Conservation (phyloP, 2,329 filamentous ascomycete genomes). For the Verruconis gallopava region DNA sequence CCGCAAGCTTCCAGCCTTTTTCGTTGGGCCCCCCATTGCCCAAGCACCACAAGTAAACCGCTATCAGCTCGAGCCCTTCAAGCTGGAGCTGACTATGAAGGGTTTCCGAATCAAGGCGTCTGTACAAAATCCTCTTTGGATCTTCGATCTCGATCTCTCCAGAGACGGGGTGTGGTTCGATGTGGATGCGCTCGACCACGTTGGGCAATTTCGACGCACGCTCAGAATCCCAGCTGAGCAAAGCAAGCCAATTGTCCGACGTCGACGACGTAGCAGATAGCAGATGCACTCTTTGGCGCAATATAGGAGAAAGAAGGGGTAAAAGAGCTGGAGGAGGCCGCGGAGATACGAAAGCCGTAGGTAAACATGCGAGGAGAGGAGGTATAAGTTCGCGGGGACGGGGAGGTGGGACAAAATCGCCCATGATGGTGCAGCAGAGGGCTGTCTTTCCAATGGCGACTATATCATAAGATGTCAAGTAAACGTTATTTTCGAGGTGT, state of each 20-base stretch:
- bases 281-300: constrained; percentile 49
- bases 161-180: constrained; percentile 71
- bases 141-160: constrained; percentile 69
- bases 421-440: neutral
- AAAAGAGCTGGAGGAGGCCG: constrained; percentile 47
- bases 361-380: constrained; percentile 50
- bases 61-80: constrained; percentile 46
- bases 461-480: no score
- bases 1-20: constrained; percentile 59
- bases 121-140: constrained; percentile 47
- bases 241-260: constrained; percentile 55
- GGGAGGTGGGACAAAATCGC: constrained; percentile 34
- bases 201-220: constrained; percentile 46
- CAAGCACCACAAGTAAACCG: constrained; percentile 57
- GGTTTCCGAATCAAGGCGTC: constrained; percentile 62
- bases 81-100: constrained; percentile 54
- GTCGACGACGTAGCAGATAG: constrained; percentile 39
- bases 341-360: constrained; percentile 45
- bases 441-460: no score
- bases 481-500: no score
- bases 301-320: constrained; percentile 48
- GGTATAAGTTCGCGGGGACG: constrained; percentile 44
- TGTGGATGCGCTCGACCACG: constrained; percentile 46
- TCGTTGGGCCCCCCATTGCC: constrained; percentile 48
- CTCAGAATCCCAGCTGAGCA: constrained; percentile 55